phyloP scores from a whole-genome alignment of 768 basidiomycete genomes.

The Tricholoma flavovirens region DNA sequence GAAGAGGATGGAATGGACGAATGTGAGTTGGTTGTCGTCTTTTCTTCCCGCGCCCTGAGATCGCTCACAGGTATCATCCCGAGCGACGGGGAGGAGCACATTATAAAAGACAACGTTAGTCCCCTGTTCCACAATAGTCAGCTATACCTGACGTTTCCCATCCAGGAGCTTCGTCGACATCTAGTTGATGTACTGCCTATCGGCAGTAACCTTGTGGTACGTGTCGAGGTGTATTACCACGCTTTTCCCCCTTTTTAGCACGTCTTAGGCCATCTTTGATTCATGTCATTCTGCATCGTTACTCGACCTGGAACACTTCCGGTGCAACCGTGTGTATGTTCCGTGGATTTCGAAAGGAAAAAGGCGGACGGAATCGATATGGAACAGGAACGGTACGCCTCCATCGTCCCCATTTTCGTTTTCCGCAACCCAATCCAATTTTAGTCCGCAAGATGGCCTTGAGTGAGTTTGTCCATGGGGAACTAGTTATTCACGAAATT shows the following conservation, averaged over 20 bases:
- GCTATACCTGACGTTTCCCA: background rate
- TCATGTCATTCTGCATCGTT: slow-evolving; percentile 38
- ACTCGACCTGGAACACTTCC: slow-evolving; percentile 37
- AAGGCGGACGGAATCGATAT: slow-evolving; percentile 26
- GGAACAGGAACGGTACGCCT: slow-evolving; percentile 27
- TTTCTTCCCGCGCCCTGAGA: background rate
- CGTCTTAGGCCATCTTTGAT: slow-evolving; percentile 27
- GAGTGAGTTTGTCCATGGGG: background rate
- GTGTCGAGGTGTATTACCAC: slow-evolving; percentile 4
- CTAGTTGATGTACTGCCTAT: slow-evolving; percentile 34
- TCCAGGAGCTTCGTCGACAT: slow-evolving; percentile 27
- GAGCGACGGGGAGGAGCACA: slow-evolving; percentile 27
- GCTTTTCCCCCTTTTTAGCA: slow-evolving; percentile 1
- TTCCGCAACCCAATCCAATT: background rate
- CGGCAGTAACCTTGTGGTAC: slow-evolving; percentile 31
- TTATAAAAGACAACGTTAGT: slow-evolving; percentile 34
- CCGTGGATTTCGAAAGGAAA: slow-evolving; percentile 42
- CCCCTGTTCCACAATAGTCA: background rate
- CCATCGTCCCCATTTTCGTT: background rate
- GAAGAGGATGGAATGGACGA: slow-evolving; percentile 52
- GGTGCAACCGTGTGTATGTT: slow-evolving; percentile 40
- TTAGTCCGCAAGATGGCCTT: slow-evolving; percentile 15
- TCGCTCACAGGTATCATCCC: slow-evolving; percentile 31
- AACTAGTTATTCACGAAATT: background rate
- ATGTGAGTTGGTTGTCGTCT: slow-evolving; percentile 25